These are phyloP conservation scores for Aspergillus sclerotioniger DNA, from an alignment of 495 filamentous ascomycete genomes.

Conservation along the genomic window DNA sequence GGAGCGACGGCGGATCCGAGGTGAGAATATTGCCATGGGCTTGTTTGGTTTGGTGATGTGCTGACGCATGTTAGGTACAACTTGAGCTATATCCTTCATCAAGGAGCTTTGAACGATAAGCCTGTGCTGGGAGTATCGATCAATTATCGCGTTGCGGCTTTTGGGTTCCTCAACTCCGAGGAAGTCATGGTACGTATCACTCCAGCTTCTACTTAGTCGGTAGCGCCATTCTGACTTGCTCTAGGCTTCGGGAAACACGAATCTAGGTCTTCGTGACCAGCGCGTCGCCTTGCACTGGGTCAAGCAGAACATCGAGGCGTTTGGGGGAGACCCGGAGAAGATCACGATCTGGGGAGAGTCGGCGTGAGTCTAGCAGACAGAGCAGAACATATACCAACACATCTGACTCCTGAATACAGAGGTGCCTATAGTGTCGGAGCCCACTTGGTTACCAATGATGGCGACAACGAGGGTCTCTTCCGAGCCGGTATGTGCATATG, in stretches of 20 bases:
- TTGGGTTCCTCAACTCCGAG: constrained; percentile 63
- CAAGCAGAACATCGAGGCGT: constrained; percentile 47
- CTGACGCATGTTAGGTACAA: constrained; percentile 24
- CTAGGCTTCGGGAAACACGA: constrained; percentile 46
- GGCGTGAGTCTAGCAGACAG: constrained; percentile 49
- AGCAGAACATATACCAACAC: background rate
- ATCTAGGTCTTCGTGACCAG: constrained; percentile 52
- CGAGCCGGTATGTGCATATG: constrained; percentile 27
- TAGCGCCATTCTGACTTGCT: background rate
- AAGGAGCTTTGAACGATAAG: constrained; percentile 43
- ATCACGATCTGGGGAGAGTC: constrained; percentile 75
- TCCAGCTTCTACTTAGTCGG: background rate
- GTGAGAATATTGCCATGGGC: constrained; percentile 21
- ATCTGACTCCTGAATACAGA: constrained; percentile 12
- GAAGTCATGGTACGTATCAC: constrained; percentile 35
- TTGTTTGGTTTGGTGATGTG: constrained; percentile 1
- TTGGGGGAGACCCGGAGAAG: constrained; percentile 55
- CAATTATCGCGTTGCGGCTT: constrained; percentile 71
- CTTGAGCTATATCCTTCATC: constrained; percentile 37
- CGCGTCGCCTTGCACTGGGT: constrained; percentile 48
- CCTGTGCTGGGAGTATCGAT: constrained; percentile 70
- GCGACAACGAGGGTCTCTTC: constrained; percentile 37
- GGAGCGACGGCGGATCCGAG: constrained; percentile 37
- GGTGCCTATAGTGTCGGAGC: constrained; percentile 40
- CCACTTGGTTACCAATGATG: constrained; percentile 34